phyloP scores from a whole-genome alignment of 2,329 filamentous ascomycete species.

The Fusarium zealandicum region DNA sequence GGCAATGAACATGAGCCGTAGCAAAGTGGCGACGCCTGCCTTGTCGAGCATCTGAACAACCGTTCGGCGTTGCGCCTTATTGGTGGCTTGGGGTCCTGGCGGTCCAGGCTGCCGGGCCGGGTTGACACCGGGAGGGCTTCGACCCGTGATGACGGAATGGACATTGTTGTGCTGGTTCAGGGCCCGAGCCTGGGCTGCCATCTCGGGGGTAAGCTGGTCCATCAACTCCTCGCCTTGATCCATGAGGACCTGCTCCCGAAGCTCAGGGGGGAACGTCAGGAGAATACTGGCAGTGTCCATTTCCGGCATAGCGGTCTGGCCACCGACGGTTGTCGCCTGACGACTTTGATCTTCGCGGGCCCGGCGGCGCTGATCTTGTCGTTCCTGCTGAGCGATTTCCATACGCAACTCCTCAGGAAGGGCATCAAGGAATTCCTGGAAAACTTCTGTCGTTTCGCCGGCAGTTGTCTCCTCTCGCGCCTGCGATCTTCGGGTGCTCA shows the following conservation, averaged over 20 bases:
- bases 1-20: slow-evolving; percentile 98
- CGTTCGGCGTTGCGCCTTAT: slow-evolving; percentile 77
- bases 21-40: slow-evolving; percentile 89
- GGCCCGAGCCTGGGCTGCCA: slow-evolving; percentile 84
- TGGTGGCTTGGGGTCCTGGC: slow-evolving; percentile 55
- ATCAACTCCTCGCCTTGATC: slow-evolving; percentile 92
- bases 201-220: slow-evolving; percentile 81
- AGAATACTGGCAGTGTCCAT: slow-evolving; percentile 95
- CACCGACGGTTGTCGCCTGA: slow-evolving; percentile 62
- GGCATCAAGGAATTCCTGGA: slow-evolving; percentile 92
- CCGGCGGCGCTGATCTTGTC: slow-evolving; percentile 84
- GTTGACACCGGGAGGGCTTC: slow-evolving; percentile 41
- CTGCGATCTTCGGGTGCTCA: slow-evolving; percentile 82
- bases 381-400: slow-evolving; percentile 91
- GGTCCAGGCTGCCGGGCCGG: slow-evolving; percentile 32
- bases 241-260: slow-evolving; percentile 86
- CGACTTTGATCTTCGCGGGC: slow-evolving; percentile 83
- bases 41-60: slow-evolving; percentile 98
- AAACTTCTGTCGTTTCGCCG: slow-evolving; percentile 83
- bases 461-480: slow-evolving; percentile 71
- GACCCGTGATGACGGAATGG: slow-evolving; percentile 43
- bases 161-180: slow-evolving; percentile 56
- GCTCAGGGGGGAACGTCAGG: slow-evolving; percentile 82
- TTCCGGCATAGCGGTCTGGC: slow-evolving; percentile 67
- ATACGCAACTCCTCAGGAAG: slow-evolving; percentile 87